phyloP scores from a whole-genome alignment of 441 rosid species.

The Adansonia madagascariensis region DNA sequence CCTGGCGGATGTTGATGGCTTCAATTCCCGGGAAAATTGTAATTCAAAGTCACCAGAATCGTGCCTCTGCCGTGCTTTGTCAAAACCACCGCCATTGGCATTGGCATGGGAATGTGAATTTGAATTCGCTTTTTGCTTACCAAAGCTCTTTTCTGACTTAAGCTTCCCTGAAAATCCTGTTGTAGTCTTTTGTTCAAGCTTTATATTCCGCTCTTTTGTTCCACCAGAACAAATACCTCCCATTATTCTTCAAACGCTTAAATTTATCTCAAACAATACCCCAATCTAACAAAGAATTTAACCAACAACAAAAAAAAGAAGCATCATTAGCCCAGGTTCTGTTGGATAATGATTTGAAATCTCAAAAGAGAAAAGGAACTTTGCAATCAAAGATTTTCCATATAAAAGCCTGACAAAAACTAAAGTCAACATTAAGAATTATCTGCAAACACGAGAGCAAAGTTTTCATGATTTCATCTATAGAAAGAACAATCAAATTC shows the following conservation, averaged over 20 bases:
- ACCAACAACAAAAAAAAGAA: background rate
- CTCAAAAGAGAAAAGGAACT: background rate
- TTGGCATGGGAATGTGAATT: constrained; percentile 20
- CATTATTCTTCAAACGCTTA: constrained; percentile 42
- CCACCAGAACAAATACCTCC: constrained; percentile 75
- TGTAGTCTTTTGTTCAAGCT: constrained; percentile 38
- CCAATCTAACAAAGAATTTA: constrained; percentile 11
- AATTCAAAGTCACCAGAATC: constrained; percentile 42
- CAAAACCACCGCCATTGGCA: constrained; percentile 35
- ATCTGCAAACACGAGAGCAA: background rate
- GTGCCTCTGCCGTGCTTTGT: constrained; percentile 34
- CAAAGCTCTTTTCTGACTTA: constrained; percentile 47
- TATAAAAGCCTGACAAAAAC: background rate
- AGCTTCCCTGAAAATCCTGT: constrained; percentile 53
- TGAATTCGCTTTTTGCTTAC: constrained; percentile 40
- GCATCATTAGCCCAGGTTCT: background rate
- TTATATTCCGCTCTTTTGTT: constrained; percentile 32
- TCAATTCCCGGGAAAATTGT: constrained; percentile 62
- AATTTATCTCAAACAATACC: background rate
- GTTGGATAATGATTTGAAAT: background rate
- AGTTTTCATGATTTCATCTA: background rate
- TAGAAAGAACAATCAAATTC: background rate
- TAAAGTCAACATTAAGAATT: background rate
- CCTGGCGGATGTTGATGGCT: constrained; percentile 52
- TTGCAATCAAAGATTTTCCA: constrained; percentile 3